Base-by-base conservation (phyloP, 495 filamentous ascomycete genomes). In the Penicillium arizonense region DNA sequence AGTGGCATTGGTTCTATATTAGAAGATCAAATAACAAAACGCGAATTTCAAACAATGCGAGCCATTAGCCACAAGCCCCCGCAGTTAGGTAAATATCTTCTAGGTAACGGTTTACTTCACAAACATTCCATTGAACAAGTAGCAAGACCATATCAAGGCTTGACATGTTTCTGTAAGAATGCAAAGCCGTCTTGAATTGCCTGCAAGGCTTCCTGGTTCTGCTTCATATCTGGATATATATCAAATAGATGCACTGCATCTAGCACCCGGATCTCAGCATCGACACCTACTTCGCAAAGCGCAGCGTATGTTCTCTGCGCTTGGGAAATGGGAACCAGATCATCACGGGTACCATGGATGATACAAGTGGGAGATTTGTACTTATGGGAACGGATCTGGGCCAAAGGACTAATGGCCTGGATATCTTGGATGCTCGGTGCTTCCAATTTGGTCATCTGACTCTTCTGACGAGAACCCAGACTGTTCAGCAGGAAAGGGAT, bases 301-400 rank as follows among this genome's bases (percentile, higher is more conserved):
- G 56, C 64, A 8, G 67, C 50, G 12, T 51, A 58, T 7, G 68
- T 72, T 13, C 53, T 38, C 55, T 59, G 50, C 1, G 55, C 51
- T 50, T 75, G 71, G 41, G 71, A 54, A 62, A 71, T 73, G 4
- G 75, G 73, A 26, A 77, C 64, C 20, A 79, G 43, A 64, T 73
- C 75, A 44, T 81, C 78, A 8, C 39, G 42, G 0, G 60, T 68
- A 12, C 75, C 73, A 45, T 80, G 76, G 23, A 80, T 65, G 8
- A 79, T 18, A 62, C 72, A 79, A 0, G 75, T 80, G 2, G 77
- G 77, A 24, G 63, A 69, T 0, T 52, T 14, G 50, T 78, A 79
- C 4, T 45, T 57, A 5, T 71, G 72, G 0, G 8, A 24, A 1
- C 16, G 39, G 11, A 79, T 69, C 8, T 78, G 73, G 0, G 66